phyloP scores from a whole-genome alignment of 2,329 filamentous ascomycete species.

The Proliferodiscus dingleyae region DNA sequence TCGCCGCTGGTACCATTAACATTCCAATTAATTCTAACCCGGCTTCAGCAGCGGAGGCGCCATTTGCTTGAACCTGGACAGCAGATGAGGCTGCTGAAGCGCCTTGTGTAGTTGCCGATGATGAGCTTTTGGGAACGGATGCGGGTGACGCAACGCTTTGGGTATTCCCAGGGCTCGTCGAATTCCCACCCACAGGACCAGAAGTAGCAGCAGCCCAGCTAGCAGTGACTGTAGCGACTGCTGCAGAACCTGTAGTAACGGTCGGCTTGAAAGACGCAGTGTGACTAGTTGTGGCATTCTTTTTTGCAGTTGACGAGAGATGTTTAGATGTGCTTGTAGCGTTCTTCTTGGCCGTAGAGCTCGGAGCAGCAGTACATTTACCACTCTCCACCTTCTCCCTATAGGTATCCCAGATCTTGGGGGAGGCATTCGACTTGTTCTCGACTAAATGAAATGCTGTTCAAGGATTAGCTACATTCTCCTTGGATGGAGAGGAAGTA shows the following conservation, averaged over 20 bases:
- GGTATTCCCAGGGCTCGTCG: too few species aligned
- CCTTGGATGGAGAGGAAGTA: background rate
- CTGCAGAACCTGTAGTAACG: too few species aligned
- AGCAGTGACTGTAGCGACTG: background rate
- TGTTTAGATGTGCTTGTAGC: too few species aligned
- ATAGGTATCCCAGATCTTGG: slow-evolving; percentile 1
- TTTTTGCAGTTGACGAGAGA: too few species aligned
- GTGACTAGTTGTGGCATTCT: background rate
- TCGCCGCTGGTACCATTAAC: background rate
- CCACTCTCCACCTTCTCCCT: too few species aligned
- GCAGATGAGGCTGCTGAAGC: background rate
- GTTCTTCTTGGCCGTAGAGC: too few species aligned
- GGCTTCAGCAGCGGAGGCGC: background rate
- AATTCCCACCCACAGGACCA: too few species aligned
- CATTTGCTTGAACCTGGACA: background rate
- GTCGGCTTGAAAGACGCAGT: background rate
- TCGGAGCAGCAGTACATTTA: too few species aligned
- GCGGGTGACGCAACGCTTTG: background rate
- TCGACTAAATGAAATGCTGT: background rate
- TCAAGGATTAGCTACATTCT: background rate
- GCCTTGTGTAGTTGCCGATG: background rate
- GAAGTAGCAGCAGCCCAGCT: background rate
- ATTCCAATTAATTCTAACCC: background rate
- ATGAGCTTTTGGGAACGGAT: background rate
- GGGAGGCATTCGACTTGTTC: background rate